These are phyloP conservation scores for Boletus barrowsii DNA, from an alignment of 768 basidiomycete species.

Conservation along the genomic window DNA sequence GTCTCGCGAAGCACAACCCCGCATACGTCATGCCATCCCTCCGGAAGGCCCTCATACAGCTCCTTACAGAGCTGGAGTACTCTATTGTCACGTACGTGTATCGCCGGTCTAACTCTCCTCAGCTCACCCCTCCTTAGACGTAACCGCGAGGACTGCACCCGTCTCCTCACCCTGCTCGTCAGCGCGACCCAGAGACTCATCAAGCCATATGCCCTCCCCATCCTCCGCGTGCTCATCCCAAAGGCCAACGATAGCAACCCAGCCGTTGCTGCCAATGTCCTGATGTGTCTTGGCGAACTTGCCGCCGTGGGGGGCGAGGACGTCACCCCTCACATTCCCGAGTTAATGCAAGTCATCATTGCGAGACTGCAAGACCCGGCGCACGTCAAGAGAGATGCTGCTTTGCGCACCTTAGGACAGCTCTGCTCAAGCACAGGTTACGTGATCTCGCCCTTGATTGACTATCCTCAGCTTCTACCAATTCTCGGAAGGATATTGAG, in stretches of 20 bases:
- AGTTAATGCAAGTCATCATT: conserved; percentile 89
- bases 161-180: conserved; percentile 83
- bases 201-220: conserved; percentile 92
- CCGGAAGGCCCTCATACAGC: conserved; percentile 91
- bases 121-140: conserved; percentile 46
- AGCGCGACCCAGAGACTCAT: conserved; percentile 91
- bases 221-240: conserved; percentile 86
- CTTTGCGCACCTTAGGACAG: conserved; percentile 91
- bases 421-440: conserved; percentile 95
- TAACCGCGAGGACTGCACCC: conserved; percentile 88
- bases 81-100: conserved; percentile 77
- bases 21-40: conserved; percentile 99
- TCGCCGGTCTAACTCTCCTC: neutral
- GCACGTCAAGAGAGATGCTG: conserved; percentile 87
- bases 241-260: conserved; percentile 87
- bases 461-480: conserved; percentile 88
- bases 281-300: conserved; percentile 93
- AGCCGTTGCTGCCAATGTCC: conserved; percentile 85
- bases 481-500: conserved; percentile 81
- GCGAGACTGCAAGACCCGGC: conserved; percentile 87
- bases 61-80: conserved; percentile 95
- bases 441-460: conserved; percentile 86
- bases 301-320: conserved; percentile 93
- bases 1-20: conserved; percentile 92
- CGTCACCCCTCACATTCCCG: conserved; percentile 73